These are phyloP conservation scores for Metarhizium robertsii DNA, from an alignment of 2,329 filamentous ascomycete genomes.

Conservation along the genomic window DNA sequence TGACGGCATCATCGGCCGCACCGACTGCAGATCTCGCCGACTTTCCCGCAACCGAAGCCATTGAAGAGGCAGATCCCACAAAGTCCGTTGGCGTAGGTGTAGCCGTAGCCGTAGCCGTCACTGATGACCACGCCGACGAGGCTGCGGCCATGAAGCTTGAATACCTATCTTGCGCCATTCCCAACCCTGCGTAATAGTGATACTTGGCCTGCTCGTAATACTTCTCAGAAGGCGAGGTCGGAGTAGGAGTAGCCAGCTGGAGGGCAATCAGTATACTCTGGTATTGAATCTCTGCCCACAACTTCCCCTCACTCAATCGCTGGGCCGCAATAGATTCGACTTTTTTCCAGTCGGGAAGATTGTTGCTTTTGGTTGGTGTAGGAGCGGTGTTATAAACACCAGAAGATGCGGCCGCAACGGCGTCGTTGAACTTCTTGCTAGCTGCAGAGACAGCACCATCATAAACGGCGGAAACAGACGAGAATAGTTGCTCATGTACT, in stretches of 20 bases:
- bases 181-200: constrained; percentile 70
- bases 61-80: constrained; percentile 37
- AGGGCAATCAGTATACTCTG: constrained; percentile 57
- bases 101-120: constrained; percentile 51
- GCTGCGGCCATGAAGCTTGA: constrained; percentile 65
- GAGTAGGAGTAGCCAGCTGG: constrained; percentile 44
- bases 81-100: constrained; percentile 46
- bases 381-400: constrained; percentile 40
- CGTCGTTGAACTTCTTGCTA: constrained; percentile 46
- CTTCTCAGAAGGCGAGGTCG: constrained; percentile 42
- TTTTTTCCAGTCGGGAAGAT: constrained; percentile 36
- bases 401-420: constrained; percentile 42
- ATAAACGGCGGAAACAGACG: constrained; percentile 60
- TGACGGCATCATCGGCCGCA: constrained; percentile 38
- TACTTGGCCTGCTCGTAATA: constrained; percentile 52
- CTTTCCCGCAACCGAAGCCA: constrained; percentile 38
- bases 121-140: constrained; percentile 55
- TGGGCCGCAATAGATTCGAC: constrained; percentile 59
- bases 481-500: constrained; percentile 57
- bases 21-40: constrained; percentile 36
- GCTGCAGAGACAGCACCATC: constrained; percentile 55
- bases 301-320: constrained; percentile 59
- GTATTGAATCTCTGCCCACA: constrained; percentile 62
- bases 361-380: constrained; percentile 29
- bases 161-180: constrained; percentile 70